These are phyloP conservation scores for Aspergillus ruber DNA, from an alignment of 2,329 filamentous ascomycete species.

Conservation along the genomic window DNA sequence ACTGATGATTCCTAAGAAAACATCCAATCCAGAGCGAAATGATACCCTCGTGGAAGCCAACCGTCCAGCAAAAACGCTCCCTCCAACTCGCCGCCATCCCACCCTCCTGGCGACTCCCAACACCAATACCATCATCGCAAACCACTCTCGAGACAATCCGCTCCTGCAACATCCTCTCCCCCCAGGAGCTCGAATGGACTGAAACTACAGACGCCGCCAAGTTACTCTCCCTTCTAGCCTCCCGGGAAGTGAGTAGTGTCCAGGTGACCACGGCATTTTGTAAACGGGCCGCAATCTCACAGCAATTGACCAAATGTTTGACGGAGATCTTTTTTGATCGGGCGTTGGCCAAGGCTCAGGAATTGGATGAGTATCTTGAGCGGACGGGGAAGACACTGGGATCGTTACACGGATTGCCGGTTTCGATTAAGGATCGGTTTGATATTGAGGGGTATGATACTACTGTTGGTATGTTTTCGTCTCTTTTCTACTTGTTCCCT, in stretches of 20 bases:
- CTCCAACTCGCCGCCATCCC: constrained; percentile 16
- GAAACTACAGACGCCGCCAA: constrained; percentile 13
- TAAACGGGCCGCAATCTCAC: constrained; percentile 14
- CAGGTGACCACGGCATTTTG: constrained; percentile 15
- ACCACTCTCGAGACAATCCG: constrained; percentile 14
- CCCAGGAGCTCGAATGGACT: constrained; percentile 17
- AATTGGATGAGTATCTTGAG: constrained; percentile 47
- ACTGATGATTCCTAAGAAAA: background rate
- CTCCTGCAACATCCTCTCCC: constrained; percentile 12
- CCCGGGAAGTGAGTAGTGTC: constrained; percentile 6
- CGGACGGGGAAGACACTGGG: constrained; percentile 47
- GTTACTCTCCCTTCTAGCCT: constrained; percentile 10
- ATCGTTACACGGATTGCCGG: constrained; percentile 56
- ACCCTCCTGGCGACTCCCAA: constrained; percentile 15
- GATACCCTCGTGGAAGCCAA: constrained; percentile 13
- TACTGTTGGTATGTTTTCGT: constrained; percentile 16
- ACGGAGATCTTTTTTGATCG: constrained; percentile 45
- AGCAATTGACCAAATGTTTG: constrained; percentile 14
- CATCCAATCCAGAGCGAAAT: background rate
- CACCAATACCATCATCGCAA: constrained; percentile 3
- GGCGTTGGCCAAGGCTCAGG: constrained; percentile 44
- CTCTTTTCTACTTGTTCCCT: background rate
- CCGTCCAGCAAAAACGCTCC: constrained; percentile 13
- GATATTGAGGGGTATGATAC: constrained; percentile 34
- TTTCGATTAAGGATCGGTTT: constrained; percentile 66